Conservation (phyloP, 345 rosid genomes). For the Gynandropsis gynandra region DNA sequence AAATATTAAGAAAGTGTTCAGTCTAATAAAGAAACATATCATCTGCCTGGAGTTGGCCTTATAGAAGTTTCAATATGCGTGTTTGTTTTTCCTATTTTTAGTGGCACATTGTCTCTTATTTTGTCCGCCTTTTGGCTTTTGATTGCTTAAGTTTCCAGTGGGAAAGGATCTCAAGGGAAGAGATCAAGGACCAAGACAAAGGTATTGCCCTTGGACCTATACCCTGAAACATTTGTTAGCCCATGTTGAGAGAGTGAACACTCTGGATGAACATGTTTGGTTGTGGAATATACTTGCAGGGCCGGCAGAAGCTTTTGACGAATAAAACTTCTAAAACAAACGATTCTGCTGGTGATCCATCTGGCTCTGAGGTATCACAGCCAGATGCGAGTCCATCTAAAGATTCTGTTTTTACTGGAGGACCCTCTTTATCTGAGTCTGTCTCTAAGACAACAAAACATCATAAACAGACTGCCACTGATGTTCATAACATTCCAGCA, state of each 20-base stretch:
- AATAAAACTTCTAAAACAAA: slow-evolving; percentile 34
- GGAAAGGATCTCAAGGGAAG: slow-evolving; percentile 66
- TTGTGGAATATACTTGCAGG: slow-evolving; percentile 34
- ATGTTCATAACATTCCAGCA: slow-evolving; percentile 26
- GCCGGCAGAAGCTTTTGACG: slow-evolving; percentile 35
- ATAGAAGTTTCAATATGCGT: neutral
- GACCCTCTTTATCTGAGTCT: slow-evolving; percentile 28
- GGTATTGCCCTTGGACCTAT: slow-evolving; percentile 38
- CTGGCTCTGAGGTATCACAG: slow-evolving; percentile 28
- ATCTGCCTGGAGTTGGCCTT: slow-evolving; percentile 1
- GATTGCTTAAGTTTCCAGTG: slow-evolving; percentile 46
- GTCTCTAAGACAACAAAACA: slow-evolving; percentile 24
- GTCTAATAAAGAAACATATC: neutral
- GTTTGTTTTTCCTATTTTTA: neutral
- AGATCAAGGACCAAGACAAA: slow-evolving; percentile 45
- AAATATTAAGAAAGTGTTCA: slow-evolving; percentile 1
- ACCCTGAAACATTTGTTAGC: neutral
- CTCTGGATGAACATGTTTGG: slow-evolving; percentile 14
- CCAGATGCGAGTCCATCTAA: slow-evolving; percentile 33
- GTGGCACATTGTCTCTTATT: slow-evolving; percentile 5
- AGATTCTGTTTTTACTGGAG: slow-evolving; percentile 32
- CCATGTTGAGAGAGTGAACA: neutral
- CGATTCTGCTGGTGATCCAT: slow-evolving; percentile 32
- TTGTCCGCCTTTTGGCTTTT: slow-evolving; percentile 14
- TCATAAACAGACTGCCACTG: slow-evolving; percentile 29